A percentile compares a stretch with the other conserved stretches of the same genome.
Evolutionary conservation across 192 early-diverging fungal genomes (phyloP).

Genomic region (Irineochytrium annulatum): DNA sequence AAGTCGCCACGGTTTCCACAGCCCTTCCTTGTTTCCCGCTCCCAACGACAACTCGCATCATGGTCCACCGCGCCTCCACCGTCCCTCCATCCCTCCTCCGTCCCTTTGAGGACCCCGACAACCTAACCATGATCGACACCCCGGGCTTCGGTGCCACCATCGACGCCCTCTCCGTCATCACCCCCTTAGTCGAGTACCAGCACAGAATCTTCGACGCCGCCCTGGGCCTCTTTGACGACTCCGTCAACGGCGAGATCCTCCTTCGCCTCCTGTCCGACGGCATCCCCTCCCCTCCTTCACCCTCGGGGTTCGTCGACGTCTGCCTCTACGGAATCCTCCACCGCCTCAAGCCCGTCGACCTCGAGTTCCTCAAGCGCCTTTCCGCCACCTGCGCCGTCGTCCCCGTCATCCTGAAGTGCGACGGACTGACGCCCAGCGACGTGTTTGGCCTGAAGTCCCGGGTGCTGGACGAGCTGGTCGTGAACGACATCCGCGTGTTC

Average conservation of each 20-base stretch:
- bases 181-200: conserved; percentile 31
- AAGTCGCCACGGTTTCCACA: conserved; percentile 15
- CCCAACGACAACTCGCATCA: not conserved
- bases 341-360: conserved; percentile 60
- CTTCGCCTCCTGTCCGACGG: conserved; percentile 2
- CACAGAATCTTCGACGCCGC: conserved; percentile 24
- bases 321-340: conserved; percentile 43
- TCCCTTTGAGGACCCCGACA: conserved; percentile 18
- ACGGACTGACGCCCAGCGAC: conserved; percentile 46
- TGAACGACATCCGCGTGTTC: conserved; percentile 53
- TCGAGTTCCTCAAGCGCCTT: conserved; percentile 64
- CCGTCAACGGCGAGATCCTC: conserved; percentile 14
- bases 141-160: conserved; percentile 36
- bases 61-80: conserved; percentile 23
- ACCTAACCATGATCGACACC: conserved; percentile 40
- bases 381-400: conserved; percentile 43
- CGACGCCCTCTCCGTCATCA: conserved; percentile 35
- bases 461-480: conserved; percentile 45
- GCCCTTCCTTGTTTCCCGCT: conserved; percentile 3
- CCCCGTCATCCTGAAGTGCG: conserved; percentile 64
- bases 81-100: conserved; percentile 9
- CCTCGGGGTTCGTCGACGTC: conserved; percentile 36
- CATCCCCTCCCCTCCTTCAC: conserved; percentile 17
- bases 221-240: conserved; percentile 24
- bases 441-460: conserved; percentile 49